These are phyloP conservation scores for Iris macrosiphon DNA, from an alignment of 106 monocot species.

Conservation along the genomic window DNA sequence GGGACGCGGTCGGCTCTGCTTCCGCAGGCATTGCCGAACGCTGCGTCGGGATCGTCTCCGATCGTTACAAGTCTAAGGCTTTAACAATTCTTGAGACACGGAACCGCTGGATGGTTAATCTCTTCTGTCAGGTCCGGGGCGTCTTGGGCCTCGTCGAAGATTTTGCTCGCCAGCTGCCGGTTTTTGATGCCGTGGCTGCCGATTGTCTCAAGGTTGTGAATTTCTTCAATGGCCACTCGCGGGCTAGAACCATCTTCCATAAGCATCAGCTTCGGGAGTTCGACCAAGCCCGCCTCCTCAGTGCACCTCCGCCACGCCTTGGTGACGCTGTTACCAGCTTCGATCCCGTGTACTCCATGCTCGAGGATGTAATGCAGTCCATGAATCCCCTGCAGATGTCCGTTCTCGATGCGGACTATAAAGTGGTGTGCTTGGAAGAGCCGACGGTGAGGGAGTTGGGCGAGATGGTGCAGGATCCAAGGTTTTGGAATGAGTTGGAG, in stretches of 20 bases:
- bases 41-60: conserved; percentile 44
- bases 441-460: conserved; percentile 21
- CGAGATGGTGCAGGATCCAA: conserved; percentile 28
- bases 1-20: conserved; percentile 29
- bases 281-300: conserved; percentile 33
- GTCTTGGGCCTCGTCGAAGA: conserved; percentile 46
- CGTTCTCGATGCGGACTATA: conserved; percentile 43
- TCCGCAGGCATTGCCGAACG: conserved; percentile 17
- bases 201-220: conserved; percentile 35
- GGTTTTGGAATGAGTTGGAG: conserved; percentile 53
- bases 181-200: conserved; percentile 30
- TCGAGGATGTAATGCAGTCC: conserved; percentile 48
- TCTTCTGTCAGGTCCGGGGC: conserved; percentile 50
- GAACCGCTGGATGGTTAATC: conserved; percentile 71
- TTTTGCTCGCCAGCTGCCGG: conserved; percentile 34
- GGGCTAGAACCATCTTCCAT: conserved; percentile 25
- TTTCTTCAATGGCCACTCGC: conserved; percentile 51
- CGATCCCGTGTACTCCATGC: conserved; percentile 39
- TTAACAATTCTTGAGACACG: conserved; percentile 45
- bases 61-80: conserved; percentile 45
- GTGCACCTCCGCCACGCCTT: not conserved
- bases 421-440: conserved; percentile 35
- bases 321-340: not conserved
- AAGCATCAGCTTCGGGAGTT: conserved; percentile 58
- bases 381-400: conserved; percentile 34